Conservation (phyloP, 345 rosid species). For the Populus deltoides region DNA sequence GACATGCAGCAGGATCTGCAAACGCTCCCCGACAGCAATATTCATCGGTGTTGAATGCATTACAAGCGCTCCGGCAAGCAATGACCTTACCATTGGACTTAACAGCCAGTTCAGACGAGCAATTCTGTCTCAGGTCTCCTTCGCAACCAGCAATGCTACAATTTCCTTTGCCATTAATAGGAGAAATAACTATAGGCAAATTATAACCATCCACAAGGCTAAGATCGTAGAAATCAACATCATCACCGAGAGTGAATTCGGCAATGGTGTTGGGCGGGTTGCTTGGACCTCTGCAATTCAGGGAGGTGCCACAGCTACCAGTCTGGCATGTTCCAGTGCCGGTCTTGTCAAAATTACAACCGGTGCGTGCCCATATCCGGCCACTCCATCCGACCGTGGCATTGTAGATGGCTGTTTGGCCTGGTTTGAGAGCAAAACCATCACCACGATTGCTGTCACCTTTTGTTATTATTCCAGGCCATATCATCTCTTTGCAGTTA, state of each 20-base stretch:
- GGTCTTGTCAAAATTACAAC: constrained; percentile 57
- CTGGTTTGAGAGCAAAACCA: constrained; percentile 56
- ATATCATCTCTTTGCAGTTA: constrained; percentile 57
- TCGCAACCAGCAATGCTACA: constrained; percentile 59
- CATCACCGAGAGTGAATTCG: constrained; percentile 45
- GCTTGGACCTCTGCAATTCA: constrained; percentile 58
- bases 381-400: constrained; percentile 84
- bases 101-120: constrained; percentile 41
- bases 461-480: constrained; percentile 61
- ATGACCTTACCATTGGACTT: constrained; percentile 39
- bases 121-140: constrained; percentile 43
- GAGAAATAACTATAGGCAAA: constrained; percentile 41
- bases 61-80: constrained; percentile 61
- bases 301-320: constrained; percentile 61
- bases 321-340: constrained; percentile 73
- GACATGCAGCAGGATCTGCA: constrained; percentile 34
- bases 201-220: constrained; percentile 72
- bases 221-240: constrained; percentile 46
- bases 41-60: constrained; percentile 46
- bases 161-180: constrained; percentile 42
- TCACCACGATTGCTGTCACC: constrained; percentile 54
- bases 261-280: constrained; percentile 64
- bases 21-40: constrained; percentile 57
- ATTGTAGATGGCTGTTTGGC: constrained; percentile 47
- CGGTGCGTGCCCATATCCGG: constrained; percentile 82